Evolutionary conservation across 768 basidiomycete species (phyloP), one percentile per base, ranked within the genome.

Genomic region (Auricularia heimuer): DNA sequence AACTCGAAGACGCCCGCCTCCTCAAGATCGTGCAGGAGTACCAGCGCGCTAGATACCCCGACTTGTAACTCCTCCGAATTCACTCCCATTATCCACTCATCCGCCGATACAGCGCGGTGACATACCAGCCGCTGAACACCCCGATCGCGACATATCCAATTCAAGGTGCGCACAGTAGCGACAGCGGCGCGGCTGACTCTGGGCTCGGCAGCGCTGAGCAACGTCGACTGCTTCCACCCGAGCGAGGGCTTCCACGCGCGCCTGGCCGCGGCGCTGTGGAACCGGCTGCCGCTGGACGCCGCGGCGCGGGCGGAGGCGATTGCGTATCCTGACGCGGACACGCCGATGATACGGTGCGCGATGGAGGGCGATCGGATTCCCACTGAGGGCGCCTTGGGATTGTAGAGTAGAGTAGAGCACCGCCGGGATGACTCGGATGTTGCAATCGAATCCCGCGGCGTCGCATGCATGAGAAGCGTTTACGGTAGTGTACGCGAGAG

Each of bases 101-200:
- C 12, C 8, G 12, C 12, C 8, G 39, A 42, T 42, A 14, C 54
- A 68, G 68, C 61, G 68, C 68, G 1, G 66, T 65, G 3, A 33
- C 67, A 1, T 68, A 64, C 63, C 68, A 68, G 56, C 68, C 68
- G 16, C 60, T 62, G 11, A 60, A 42, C 51, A 60, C 67, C n/a
- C 61, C 66, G 24, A 54, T 68, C 0, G 66, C 60, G 10, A 42
- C 47, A 10, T 68, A 58, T 54, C 68, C 68, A 8, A 67, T 68
- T 11, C n/a, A 67, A 37, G 65, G 67, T 68, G 11, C 35, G 67
- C 34, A 35, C 39, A 29, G 44, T 51, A 51, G 11, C 21, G 6
- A 6, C 10, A 6, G 11, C 2, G 10, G 16, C 14, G 47, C 18
- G 14, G 16, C 10, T 51, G 18, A 16, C 47, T 18, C 47, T 51